Base-by-base conservation (phyloP, 345 rosid species). In the Lumnitzera racemosa region DNA sequence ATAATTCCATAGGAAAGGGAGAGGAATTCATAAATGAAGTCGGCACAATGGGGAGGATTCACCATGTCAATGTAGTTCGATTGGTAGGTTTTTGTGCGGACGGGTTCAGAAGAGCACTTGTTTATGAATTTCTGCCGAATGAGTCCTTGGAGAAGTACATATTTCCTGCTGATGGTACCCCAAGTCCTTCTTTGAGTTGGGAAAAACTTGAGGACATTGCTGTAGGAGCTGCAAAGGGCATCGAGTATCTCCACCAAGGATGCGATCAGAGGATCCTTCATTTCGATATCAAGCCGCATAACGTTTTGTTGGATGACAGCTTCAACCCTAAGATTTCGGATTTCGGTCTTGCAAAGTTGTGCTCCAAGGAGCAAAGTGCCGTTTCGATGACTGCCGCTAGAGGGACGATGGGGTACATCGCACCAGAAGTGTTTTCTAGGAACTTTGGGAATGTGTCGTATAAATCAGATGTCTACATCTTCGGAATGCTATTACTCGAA, bases 331-430 rank as follows among this genome's bases (percentile, higher is more conserved):
- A 66, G 63, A 57, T 79, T 24, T 60, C 79, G 0, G 79, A 71
- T 49, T 70, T 75, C 13, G 79, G 79, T 1, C 70, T 70, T 12
- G 75, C 79, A 12, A 75, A 75, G 48, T 11, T 75, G 27, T 64
- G 56, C n/a, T 29, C 68, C 0, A 31, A 13, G 51, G 68, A 57
- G 1, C 46, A 63, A 6, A 63, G 55, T 0, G 49, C 27, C 0
- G 66, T 67, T 11, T 20, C 67, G 16, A 29, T 68, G 24, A 67
- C 77, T 2, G 55, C 53, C 2, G 68, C 68, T 24, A 47, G 77
- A 11, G 77, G 77, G 14, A 68, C 77, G 4, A 55, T 59, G 53
- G 66, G 72, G 1, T 72, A 67, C 54, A 67, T 67, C 11, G 70
- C 70, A 2, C 70, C 70, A 7, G 70, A 59, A 52, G 51, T 61